Evolutionary conservation across 768 basidiomycete genomes (phyloP), one percentile per base, ranked within the genome.

Genomic region (Chalciporus pseudorubinellus): DNA sequence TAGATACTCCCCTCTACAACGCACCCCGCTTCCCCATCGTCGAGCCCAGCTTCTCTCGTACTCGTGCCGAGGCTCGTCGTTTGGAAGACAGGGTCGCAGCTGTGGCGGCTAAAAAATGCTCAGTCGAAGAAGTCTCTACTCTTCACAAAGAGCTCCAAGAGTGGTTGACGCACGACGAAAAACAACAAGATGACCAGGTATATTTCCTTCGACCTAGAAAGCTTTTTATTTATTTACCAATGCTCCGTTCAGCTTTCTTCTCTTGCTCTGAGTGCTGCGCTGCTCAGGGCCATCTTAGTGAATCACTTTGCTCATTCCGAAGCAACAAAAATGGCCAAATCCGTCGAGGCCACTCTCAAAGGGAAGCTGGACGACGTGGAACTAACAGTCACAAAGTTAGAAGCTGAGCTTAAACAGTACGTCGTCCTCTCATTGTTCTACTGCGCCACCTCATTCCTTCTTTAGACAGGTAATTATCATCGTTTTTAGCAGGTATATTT

Each of bases 41-140:
- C 38, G 75, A 77, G 59, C 71, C 73, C 26, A 58, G 67, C 59
- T 62, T 56, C 45, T 62, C 70, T 64, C 76, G 54, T 70, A 75
- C 66, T 51, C 76, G 62, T 66, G 80, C 61, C 59, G 82, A 87
- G 53, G 84, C 81, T 51, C 83, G 83, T 34, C 73, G 80, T 56
- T 75, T 92, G 50, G 89, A 92, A 70, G 82, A 83, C 71, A 89
- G 82, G 70, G 87, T 92, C 51, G 83, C 83, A 50, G 80, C 78
- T 61, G 84, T 90, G 60, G 89, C 89, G 29, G 80, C 82, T 13
- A 88, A 88, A 81, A 90, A 88, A 78, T 89, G 87, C 72, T 89
- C 87, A 34, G 89, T 92, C 53, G 89, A 91, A 68, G 89, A 92
- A 73, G 87, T 92, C 46, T 80, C 83, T 46, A 73, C 77, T 53